These are phyloP conservation scores for Macrolepiota fuliginosa DNA, from an alignment of 768 basidiomycete species.

Conservation along the genomic window DNA sequence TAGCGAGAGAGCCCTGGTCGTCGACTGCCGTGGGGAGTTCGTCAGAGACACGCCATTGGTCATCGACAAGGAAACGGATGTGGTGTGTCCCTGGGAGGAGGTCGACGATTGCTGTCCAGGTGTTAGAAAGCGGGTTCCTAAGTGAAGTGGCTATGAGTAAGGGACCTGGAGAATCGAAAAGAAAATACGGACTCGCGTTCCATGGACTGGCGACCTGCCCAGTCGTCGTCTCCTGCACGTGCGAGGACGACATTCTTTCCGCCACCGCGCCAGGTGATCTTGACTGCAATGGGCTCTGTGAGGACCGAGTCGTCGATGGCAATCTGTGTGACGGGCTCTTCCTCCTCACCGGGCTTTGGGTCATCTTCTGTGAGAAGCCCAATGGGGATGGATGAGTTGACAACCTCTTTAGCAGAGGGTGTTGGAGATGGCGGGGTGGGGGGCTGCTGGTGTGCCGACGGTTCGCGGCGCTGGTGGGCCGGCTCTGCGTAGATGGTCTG, in stretches of 20 bases:
- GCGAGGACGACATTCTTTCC: conserved; percentile 65
- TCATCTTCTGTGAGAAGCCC: conserved; percentile 37
- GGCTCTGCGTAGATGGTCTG: conserved; percentile 42
- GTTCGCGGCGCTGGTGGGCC: conserved; percentile 15
- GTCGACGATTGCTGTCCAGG: conserved; percentile 35
- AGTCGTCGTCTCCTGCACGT: conserved; percentile 71
- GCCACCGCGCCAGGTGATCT: conserved; percentile 64
- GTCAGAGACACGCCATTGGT: conserved; percentile 75
- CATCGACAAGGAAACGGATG: conserved; percentile 93
- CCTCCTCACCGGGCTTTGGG: conserved; percentile 13
- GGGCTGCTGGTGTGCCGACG: conserved; percentile 1
- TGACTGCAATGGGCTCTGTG: conserved; percentile 38
- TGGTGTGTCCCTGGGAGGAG: conserved; percentile 91
- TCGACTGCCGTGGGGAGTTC: conserved; percentile 85
- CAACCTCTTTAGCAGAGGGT: conserved; percentile 54
- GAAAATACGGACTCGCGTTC: conserved; percentile 50
- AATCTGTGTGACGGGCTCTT: conserved; percentile 9
- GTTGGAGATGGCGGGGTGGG: conserved; percentile 17
- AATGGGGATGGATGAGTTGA: conserved; percentile 62
- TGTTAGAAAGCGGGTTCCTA: conserved; percentile 29
- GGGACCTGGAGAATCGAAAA: neutral
- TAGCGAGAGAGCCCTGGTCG: conserved; percentile 91
- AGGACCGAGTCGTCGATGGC: conserved; percentile 14
- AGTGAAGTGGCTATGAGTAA: neutral
- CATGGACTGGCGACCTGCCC: conserved; percentile 70